Base-by-base conservation (phyloP, 139 green algal species). In the Closterium sp. region DNA sequence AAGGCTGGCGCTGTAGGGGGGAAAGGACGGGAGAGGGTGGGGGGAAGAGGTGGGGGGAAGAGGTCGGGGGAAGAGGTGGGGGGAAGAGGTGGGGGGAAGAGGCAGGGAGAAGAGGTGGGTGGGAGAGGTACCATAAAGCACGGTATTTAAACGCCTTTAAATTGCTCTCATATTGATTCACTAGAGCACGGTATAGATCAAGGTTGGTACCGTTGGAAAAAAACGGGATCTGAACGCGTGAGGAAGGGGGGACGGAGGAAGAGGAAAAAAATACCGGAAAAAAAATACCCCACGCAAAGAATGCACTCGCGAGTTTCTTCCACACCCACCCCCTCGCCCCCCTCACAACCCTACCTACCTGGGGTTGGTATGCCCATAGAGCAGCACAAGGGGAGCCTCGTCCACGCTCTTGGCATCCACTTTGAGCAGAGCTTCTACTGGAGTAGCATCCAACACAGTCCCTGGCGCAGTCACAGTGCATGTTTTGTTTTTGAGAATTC, bases 401-500 rank as follows among this genome's bases (percentile, higher is more conserved):
- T 69, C 9, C 33, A 83, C 64, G 38, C 94, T 95, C 28, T 96
- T 97, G 16, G 97, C 96, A 85, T 96, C 95, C 1, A 96, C 33
- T 85, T 97, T 96, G 0, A 98, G 91, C 0, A 97, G 97, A 4
- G 81, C 89, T 89, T 99, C 96, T 16, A 99, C 92, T 5, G 96
- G 96, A 7, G 95, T 96, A 0, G 97, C 97, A 4, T 95, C 94
- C n/a, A n/a, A n/a, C 3, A 99, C 90, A 88, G 95, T 97, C 36
- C 97, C 97, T 1, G 97, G 97, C 3, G 95, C 94, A 0, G 96
- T 97, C 16, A 99, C 94, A 84, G 89, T 95, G 87, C 97, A n/a
- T n/a, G n/a, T n/a, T n/a, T n/a, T n/a, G n/a, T n/a, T n/a, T n/a
- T n/a, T n/a, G n/a, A n/a, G n/a, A n/a, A n/a, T n/a, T n/a, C n/a